phyloP scores from a whole-genome alignment of 768 basidiomycete species.

The Tricholoma sp. region DNA sequence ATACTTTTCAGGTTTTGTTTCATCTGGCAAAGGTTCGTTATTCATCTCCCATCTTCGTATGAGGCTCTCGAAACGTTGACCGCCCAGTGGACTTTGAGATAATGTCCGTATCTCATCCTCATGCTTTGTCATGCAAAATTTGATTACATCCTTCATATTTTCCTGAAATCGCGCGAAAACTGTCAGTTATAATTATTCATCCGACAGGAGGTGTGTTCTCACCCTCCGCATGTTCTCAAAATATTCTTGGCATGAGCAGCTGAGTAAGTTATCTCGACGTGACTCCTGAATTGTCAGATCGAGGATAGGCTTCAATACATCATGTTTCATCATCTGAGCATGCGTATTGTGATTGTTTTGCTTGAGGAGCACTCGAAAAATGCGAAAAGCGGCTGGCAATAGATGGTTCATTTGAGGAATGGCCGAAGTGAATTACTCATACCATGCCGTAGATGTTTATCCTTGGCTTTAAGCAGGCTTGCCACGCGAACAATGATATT shows the following conservation, averaged over 20 bases:
- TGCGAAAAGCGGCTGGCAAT: constrained; percentile 78
- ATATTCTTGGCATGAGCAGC: constrained; percentile 93
- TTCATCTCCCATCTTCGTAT: constrained; percentile 90
- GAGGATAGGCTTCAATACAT: constrained; percentile 78
- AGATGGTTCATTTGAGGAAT: constrained; percentile 9
- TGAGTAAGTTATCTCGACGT: constrained; percentile 84
- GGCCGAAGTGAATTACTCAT: constrained; percentile 22
- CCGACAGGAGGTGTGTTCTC: constrained; percentile 16
- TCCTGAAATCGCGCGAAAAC: constrained; percentile 42
- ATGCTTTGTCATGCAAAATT: constrained; percentile 77
- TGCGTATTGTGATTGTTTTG: constrained; percentile 76
- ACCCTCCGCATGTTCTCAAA: constrained; percentile 91
- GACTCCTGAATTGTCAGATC: constrained; percentile 83
- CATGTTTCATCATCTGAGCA: constrained; percentile 76
- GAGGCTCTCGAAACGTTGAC: constrained; percentile 66
- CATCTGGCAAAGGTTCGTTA: constrained; percentile 66
- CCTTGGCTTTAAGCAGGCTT: constrained; percentile 71
- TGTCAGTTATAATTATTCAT: background rate
- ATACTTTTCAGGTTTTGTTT: constrained; percentile 48
- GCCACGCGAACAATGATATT: constrained; percentile 72
- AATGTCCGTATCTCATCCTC: constrained; percentile 62
- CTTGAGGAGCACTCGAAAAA: constrained; percentile 81
- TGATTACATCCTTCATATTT: constrained; percentile 82
- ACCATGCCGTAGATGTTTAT: constrained; percentile 94
- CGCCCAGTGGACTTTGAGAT: constrained; percentile 53